phyloP scores from a whole-genome alignment of 2,329 filamentous ascomycete species.

The Penicillium fuscoglaucum region DNA sequence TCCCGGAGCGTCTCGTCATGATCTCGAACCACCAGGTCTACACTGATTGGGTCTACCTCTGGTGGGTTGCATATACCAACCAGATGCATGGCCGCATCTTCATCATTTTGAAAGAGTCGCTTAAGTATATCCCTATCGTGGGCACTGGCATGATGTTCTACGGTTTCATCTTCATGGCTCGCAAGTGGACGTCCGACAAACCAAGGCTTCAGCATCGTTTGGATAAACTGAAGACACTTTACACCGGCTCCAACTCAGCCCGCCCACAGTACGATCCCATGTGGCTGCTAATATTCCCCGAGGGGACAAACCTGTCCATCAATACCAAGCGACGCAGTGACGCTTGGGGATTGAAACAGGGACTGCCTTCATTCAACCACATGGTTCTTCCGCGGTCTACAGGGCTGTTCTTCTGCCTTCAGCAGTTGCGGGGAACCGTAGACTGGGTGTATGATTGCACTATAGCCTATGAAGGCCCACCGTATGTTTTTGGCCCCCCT shows the following conservation, averaged over 20 bases:
- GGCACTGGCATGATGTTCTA: slow-evolving; percentile 66
- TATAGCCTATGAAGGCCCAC: slow-evolving; percentile 89
- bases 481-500: slow-evolving; percentile 58
- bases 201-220: slow-evolving; percentile 59
- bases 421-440: slow-evolving; percentile 59
- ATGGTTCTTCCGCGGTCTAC: slow-evolving; percentile 62
- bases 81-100: slow-evolving; percentile 66
- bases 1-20: slow-evolving; percentile 61
- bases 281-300: slow-evolving; percentile 67
- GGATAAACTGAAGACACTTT: slow-evolving; percentile 53
- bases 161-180: slow-evolving; percentile 65
- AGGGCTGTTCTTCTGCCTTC: slow-evolving; percentile 61
- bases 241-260: slow-evolving; percentile 51
- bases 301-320: slow-evolving; percentile 62
- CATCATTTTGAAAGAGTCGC: slow-evolving; percentile 66
- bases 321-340: slow-evolving; percentile 58
- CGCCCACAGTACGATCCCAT: slow-evolving; percentile 57
- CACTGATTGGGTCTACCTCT: slow-evolving; percentile 69
- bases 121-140: slow-evolving; percentile 63
- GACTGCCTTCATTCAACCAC: slow-evolving; percentile 59
- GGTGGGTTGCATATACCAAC: slow-evolving; percentile 67
- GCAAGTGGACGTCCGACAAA: slow-evolving; percentile 64
- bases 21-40: slow-evolving; percentile 68
- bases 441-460: slow-evolving; percentile 75
- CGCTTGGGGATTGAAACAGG: slow-evolving; percentile 59